A percentile compares a stretch with the other conserved stretches of the same genome.
Conservation (phyloP, 2,329 filamentous ascomycete species). For the Fusarium sp. region DNA sequence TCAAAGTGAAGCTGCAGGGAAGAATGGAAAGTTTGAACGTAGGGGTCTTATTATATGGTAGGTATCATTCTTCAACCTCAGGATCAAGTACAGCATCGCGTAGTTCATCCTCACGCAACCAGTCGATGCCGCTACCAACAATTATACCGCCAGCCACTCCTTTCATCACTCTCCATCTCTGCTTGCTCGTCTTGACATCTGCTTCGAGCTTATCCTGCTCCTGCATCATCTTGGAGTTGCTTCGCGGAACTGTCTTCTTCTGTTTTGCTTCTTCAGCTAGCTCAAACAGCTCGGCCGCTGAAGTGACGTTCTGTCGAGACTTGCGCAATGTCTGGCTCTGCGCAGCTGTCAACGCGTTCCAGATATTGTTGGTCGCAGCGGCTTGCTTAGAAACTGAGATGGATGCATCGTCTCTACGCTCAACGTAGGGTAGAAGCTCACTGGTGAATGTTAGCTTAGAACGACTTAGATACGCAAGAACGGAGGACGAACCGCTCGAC, state of each 20-base stretch:
- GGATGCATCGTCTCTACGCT: conserved; percentile 77
- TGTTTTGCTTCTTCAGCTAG: conserved; percentile 71
- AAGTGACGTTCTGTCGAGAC: conserved; percentile 72
- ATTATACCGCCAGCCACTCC: conserved; percentile 84
- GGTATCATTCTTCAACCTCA: conserved; percentile 61
- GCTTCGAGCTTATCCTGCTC: conserved; percentile 72
- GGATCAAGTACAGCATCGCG: conserved; percentile 80
- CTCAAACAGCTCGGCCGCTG: conserved; percentile 74
- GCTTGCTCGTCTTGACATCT: conserved; percentile 73
- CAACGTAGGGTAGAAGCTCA: conserved; percentile 76
- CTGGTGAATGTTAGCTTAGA: conserved; percentile 58
- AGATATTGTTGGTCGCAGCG: conserved; percentile 65
- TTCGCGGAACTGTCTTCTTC: conserved; percentile 68
- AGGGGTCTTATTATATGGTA: conserved; percentile 3
- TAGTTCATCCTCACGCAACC: conserved; percentile 79
- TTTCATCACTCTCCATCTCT: conserved; percentile 82
- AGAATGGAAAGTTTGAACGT: background rate
- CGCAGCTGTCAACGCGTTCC: conserved; percentile 68
- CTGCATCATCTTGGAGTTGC: conserved; percentile 66
- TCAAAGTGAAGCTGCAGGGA: conserved; percentile 1
- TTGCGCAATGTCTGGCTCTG: conserved; percentile 72
- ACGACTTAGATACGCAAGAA: background rate
- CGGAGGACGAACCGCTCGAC: conserved; percentile 73
- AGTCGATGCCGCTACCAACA: conserved; percentile 86
- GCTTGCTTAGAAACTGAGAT: conserved; percentile 74